Conservation (phyloP, 1,284 basidiomycete species). For the Pterulicium gracile region DNA sequence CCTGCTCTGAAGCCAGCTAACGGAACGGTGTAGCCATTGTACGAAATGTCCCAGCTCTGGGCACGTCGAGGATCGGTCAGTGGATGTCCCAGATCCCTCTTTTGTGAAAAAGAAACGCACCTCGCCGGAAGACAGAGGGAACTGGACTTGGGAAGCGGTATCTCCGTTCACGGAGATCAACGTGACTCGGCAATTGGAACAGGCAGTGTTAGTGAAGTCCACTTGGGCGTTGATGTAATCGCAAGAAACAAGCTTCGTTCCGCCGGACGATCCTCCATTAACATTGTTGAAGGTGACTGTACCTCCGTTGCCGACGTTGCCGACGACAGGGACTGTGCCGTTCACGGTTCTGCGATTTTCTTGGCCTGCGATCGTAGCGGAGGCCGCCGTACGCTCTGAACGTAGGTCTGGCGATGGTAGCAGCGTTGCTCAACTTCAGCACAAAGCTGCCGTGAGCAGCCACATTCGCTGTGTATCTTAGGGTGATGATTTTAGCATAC, state of each 20-base stretch:
- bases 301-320: constrained; percentile 31
- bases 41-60: constrained; percentile 32
- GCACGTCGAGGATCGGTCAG: constrained; percentile 3
- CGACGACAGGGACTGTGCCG: constrained; percentile 27
- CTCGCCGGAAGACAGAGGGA: constrained; percentile 36
- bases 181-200: constrained; percentile 36
- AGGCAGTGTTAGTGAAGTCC: constrained; percentile 29
- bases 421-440: constrained; percentile 25
- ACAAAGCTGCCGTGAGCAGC: constrained; percentile 29
- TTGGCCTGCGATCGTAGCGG: constrained; percentile 27
- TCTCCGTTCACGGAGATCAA: constrained; percentile 36
- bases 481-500: constrained; percentile 1
- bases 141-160: constrained; percentile 28
- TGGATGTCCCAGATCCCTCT: too few species aligned
- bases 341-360: constrained; percentile 28
- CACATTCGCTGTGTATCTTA: constrained; percentile 26
- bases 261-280: constrained; percentile 29
- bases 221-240: constrained; percentile 39
- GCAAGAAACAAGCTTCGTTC: constrained; percentile 30
- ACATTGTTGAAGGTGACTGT: constrained; percentile 30
- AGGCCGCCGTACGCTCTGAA: constrained; percentile 30
- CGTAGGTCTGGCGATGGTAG: constrained; percentile 16
- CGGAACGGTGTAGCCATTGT: constrained; percentile 27
- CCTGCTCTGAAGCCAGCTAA: constrained; percentile 31
- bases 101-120: too few species aligned